Evolutionary conservation across 352 stramenopile species (phyloP).

Genomic region (Phytophthora hybrid): DNA sequence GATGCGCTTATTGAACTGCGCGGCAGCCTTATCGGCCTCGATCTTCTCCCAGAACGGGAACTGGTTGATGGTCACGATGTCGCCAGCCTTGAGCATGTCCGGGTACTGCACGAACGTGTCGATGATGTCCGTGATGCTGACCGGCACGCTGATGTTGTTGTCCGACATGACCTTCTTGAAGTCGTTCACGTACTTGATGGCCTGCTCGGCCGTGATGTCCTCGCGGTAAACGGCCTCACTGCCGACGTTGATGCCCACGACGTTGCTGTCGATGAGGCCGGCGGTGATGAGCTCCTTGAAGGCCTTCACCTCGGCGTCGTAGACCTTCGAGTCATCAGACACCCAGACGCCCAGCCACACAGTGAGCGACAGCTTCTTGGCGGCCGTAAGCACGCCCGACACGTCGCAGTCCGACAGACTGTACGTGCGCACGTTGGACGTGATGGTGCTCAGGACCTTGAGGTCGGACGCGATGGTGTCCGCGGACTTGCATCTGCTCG

Average conservation of each 20-base stretch:
- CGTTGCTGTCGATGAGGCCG: slow-evolving; percentile 76
- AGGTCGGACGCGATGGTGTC: slow-evolving; percentile 74
- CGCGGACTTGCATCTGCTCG: slow-evolving; percentile 78
- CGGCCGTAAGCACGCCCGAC: slow-evolving; percentile 64
- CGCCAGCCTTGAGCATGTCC: slow-evolving; percentile 74
- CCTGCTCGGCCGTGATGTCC: slow-evolving; percentile 75
- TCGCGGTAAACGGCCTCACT: slow-evolving; percentile 84
- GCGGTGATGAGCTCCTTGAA: slow-evolving; percentile 70
- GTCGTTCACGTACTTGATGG: slow-evolving; percentile 75
- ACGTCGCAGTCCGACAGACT: slow-evolving; percentile 83
- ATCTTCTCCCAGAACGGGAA: slow-evolving; percentile 89
- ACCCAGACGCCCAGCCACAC: slow-evolving; percentile 90
- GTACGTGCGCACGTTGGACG: slow-evolving; percentile 85
- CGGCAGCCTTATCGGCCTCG: slow-evolving; percentile 57
- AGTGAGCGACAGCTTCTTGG: slow-evolving; percentile 74
- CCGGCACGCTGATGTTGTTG: slow-evolving; percentile 62
- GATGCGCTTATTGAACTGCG: slow-evolving; percentile 81
- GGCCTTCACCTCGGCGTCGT: slow-evolving; percentile 68
- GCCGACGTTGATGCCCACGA: slow-evolving; percentile 88
- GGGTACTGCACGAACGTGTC: slow-evolving; percentile 82
- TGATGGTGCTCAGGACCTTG: slow-evolving; percentile 69
- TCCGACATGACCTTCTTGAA: slow-evolving; percentile 77
- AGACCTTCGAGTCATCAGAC: slow-evolving; percentile 65
- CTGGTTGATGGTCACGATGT: slow-evolving; percentile 88
- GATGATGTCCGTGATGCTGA: slow-evolving; percentile 87